phyloP scores from a whole-genome alignment of 306 rosid genomes.

The Boehmeria nivea region DNA sequence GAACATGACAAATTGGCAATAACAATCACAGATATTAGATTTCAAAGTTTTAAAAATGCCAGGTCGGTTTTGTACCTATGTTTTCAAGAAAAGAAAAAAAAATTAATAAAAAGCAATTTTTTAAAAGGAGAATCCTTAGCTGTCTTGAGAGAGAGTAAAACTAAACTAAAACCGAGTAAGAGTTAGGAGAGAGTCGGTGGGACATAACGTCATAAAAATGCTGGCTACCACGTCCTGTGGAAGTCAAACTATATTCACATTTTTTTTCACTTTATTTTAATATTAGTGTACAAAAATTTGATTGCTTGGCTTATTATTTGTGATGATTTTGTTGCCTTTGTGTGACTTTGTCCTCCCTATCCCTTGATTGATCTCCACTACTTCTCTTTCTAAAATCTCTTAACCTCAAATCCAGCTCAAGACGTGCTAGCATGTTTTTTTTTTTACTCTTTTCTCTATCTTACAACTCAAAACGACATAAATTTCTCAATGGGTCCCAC shows the following conservation, averaged over 20 bases:
- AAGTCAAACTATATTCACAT: conserved; percentile 11
- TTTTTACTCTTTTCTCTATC: background rate
- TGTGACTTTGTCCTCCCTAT: background rate
- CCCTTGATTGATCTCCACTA: conserved; percentile 7
- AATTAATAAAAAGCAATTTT: background rate
- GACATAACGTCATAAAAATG: conserved; percentile 7
- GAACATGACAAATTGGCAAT: conserved; percentile 6
- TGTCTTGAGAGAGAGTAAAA: background rate
- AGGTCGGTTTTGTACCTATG: conserved; percentile 3
- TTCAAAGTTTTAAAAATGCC: background rate
- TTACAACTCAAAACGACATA: conserved; percentile 10
- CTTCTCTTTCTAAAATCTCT: background rate
- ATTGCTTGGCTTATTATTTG: too few relatives aligned
- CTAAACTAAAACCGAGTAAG: conserved; percentile 8
- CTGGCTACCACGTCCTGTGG: conserved; percentile 18
- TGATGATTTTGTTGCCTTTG: background rate
- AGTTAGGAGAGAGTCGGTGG: conserved; percentile 18
- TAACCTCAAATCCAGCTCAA: conserved; percentile 8
- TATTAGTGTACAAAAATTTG: too few relatives aligned
- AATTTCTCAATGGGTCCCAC: background rate
- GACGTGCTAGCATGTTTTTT: conserved; percentile 10
- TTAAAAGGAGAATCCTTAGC: background rate
- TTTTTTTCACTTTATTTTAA: background rate
- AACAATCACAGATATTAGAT: background rate
- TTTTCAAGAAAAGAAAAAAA: background rate